Evolutionary conservation across 108 stramenopile genomes (phyloP).

Genomic region (Pelagomonas calceolata): DNA sequence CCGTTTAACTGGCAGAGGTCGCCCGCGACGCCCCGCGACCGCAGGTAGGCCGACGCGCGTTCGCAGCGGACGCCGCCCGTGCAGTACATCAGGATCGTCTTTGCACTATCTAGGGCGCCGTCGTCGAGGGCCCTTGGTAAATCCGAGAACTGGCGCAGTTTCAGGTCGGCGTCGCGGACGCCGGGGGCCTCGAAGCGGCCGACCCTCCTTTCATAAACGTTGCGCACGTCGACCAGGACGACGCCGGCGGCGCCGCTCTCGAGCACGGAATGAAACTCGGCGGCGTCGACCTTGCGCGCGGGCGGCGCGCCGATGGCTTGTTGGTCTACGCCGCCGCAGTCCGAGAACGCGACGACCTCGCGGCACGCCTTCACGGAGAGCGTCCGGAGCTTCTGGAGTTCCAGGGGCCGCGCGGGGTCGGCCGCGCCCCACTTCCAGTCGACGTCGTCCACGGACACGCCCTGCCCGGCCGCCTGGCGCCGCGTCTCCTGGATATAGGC

Average conservation of each 20-base stretch:
- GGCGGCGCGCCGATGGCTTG: too few relatives aligned
- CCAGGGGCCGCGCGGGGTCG: background rate
- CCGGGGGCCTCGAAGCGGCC: constrained; percentile 14
- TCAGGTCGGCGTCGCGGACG: constrained; percentile 5
- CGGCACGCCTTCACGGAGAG: background rate
- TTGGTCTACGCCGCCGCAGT: background rate
- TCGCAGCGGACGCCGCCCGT: constrained; percentile 36
- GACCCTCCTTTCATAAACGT: constrained; percentile 13
- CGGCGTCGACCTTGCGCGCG: constrained; percentile 1
- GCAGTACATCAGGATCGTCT: constrained; percentile 28
- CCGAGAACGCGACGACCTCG: constrained; percentile 8
- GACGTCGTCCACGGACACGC: constrained; percentile 6
- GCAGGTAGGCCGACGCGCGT: background rate
- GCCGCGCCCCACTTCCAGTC: constrained; percentile 17
- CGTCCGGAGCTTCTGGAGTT: constrained; percentile 7
- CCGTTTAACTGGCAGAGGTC: constrained; percentile 66
- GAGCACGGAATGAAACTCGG: constrained; percentile 9
- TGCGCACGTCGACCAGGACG: constrained; percentile 24
- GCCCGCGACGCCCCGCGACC: background rate
- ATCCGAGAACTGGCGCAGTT: background rate
- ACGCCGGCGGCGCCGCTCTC: background rate
- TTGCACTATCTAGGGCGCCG: background rate
- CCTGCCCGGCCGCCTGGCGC: too few relatives aligned
- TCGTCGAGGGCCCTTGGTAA: background rate
- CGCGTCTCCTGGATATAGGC: constrained; percentile 1